Evolutionary conservation across 257 asterid genomes (phyloP), one percentile per base, ranked within the genome.

Genomic region (Scutellaria barbata): DNA sequence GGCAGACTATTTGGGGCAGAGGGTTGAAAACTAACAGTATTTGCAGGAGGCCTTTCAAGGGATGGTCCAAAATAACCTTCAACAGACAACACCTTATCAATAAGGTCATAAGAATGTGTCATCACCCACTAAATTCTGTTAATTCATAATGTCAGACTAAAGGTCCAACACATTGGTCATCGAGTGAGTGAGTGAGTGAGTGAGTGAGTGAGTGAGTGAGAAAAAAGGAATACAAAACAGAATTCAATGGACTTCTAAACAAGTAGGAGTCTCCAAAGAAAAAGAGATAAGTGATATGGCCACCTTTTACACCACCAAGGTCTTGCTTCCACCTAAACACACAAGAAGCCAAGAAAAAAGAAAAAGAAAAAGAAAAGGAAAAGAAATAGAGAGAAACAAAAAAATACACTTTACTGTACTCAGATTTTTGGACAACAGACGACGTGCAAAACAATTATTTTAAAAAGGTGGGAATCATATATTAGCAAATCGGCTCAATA

Each of bases 61-160:
- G 68, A 66, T 40, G 75, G 83, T 37, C 77, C 83, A 75, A 59
- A 54, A 74, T 79, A 82, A 50, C 82, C 86, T 82, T 68, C 75
- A 63, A 76, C n/a, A 74, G 46, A 61, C 45, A 39, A 70, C 30
- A 73, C 47, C 35, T 76, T 53, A 47, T 76, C 18, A 64, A 57
- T 56, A 42, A 42, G 63, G 14, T 8, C 63, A 63, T 46, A 22
- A 46, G 40, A 61, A 40, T 37, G 33, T 11, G 58, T 35, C 18
- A 7, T 63, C 59, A 50, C 47, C 55, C 71, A 39, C 25, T 10
- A n/a, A 40, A 14, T 18, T 59, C 48, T 40, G 2, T 13, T 66
- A 42, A 25, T 42, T 39, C 37, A 41, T 67, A 51, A 55, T 39
- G 40, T 53, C 65, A 63, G 53, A 54, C 13, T 33, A 35, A 63